Evolutionary conservation across 805 yeast genomes (phyloP), one percentile per base, ranked within the genome.

Genomic region (Wickerhamomyces kurtzmanii): DNA sequence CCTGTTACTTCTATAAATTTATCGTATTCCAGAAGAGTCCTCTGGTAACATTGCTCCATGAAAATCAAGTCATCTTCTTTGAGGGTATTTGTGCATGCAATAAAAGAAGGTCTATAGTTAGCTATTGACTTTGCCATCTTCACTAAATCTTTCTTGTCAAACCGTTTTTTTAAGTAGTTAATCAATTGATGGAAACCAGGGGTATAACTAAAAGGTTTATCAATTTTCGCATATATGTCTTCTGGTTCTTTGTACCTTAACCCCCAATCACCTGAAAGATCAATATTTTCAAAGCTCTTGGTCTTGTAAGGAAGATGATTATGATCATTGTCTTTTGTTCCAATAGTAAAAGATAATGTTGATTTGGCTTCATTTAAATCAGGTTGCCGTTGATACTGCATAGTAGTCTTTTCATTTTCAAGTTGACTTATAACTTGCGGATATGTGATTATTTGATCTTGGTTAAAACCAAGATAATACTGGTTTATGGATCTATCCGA

Each of bases 31-130:
- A 89, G 57, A 20, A 89, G 58, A 0, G 97, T 86, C 24, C 98
- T 61, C 53, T 89, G 97, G 57, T 87, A 89, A 42, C 95, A 83
- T 57, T 89, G 94, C 49, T 89, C 98, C 80, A 91, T 85, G 47
- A 89, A 89, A 3, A 89, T 81, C 53, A 87, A 63, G 51, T 89
- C 98, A 23, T 83, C 93, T 42, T 84, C 94, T 32, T 87, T 83
- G 20, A 89, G 56, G 5, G 91, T 75, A 43, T 83, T 81, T 22
- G 94, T 83, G 43, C 93, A 82, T 4, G 96, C 96, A 42, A 87
- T 85, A 49, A 89, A 89, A 9, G 87, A 75, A 3, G 97, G 96
- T 38, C 97, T 59, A 45, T 86, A 86, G 24, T 79, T 80, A 0
- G 96, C 91, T 78, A 89, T 80, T 7, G 83, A 72, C 45, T 78